Evolutionary conservation across 78 protist species (phyloP).

Genomic region (Dictyostelium intermedium): DNA sequence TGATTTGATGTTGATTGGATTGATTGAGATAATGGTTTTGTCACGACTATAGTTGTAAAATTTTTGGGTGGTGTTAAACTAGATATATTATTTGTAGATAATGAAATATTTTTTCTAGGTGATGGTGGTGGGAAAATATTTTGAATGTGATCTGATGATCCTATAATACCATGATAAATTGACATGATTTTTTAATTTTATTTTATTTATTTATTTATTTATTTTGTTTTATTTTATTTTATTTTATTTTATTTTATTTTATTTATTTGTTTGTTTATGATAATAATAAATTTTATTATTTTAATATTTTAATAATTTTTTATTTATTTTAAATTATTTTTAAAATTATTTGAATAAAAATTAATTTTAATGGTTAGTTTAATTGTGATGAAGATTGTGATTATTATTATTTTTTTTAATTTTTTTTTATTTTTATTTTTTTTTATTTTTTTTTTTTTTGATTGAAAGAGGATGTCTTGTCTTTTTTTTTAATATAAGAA

Average conservation of each 20-base stretch:
- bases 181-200: neutral
- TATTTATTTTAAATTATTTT: neutral
- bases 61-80: neutral
- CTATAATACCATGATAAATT: slow-evolving; percentile 13
- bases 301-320: neutral
- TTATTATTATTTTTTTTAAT: too few relatives aligned
- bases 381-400: neutral
- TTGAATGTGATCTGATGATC: slow-evolving; percentile 17
- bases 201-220: neutral
- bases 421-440: too few relatives aligned
- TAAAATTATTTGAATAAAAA: neutral
- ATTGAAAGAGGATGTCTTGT: neutral
- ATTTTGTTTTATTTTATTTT: too few relatives aligned
- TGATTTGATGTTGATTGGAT: neutral
- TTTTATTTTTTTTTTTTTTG: too few relatives aligned
- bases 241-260: too few relatives aligned
- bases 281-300: neutral
- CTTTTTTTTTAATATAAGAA: neutral
- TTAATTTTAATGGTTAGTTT: neutral
- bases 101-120: neutral
- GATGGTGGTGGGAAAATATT: neutral
- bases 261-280: neutral
- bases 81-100: neutral
- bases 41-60: neutral
- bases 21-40: slow-evolving; percentile 12